Percentiles rank a stretch among this genome's conserved stretches.
phyloP scores from a whole-genome alignment of 2,329 filamentous ascomycete species.

The Paramyrothecium sp. region DNA sequence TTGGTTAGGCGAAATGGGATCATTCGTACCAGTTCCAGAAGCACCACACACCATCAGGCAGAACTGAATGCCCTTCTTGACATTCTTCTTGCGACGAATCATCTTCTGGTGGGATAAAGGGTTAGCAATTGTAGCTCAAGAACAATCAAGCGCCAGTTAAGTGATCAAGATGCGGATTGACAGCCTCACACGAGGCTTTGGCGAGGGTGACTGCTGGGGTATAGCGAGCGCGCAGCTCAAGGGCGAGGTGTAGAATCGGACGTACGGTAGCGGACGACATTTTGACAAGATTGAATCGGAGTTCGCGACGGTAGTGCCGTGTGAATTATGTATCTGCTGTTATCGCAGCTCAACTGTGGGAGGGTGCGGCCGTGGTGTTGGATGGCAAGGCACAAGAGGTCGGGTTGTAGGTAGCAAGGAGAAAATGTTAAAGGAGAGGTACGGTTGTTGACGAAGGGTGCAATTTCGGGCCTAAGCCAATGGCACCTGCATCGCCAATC shows the following conservation, averaged over 20 bases:
- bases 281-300: slow-evolving; percentile 1
- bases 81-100: slow-evolving; percentile 99
- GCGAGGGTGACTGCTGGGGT: not conserved
- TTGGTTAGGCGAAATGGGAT: slow-evolving; percentile 1
- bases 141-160: not conserved
- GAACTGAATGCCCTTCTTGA: slow-evolving; percentile 99
- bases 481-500: slow-evolving; percentile 25
- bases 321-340: not conserved
- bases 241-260: not conserved
- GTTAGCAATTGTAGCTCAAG: slow-evolving; percentile 23
- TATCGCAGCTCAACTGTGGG: slow-evolving; percentile 14
- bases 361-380: slow-evolving; percentile 17
- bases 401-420: slow-evolving; percentile 15
- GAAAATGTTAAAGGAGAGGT: slow-evolving; percentile 30
- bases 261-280: slow-evolving; percentile 2
- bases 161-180: too few relatives aligned
- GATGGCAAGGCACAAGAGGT: not conserved
- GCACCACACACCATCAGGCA: slow-evolving; percentile 99
- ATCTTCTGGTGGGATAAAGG: slow-evolving; percentile 62
- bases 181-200: not conserved
- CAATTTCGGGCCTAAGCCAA: slow-evolving; percentile 30
- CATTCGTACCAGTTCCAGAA: slow-evolving; percentile 84
- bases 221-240: not conserved
- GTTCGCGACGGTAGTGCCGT: not conserved
- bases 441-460: slow-evolving; percentile 23